Evolutionary conservation across 805 yeast genomes (phyloP).

Genomic region (Candida boleticola): DNA sequence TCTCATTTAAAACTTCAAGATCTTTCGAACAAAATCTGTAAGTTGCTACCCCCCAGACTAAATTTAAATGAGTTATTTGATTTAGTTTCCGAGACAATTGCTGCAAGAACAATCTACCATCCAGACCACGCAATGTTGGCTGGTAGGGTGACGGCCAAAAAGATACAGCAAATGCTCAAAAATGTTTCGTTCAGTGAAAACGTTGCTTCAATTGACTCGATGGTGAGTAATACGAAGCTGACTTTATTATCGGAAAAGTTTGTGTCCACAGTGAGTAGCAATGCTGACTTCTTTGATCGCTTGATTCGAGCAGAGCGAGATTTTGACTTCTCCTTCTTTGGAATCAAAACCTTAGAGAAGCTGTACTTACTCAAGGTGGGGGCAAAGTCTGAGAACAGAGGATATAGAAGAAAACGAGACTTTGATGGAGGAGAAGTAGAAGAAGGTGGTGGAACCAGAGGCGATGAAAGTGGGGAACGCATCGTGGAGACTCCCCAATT

Average conservation of each 20-base stretch:
- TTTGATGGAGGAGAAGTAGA: not conserved
- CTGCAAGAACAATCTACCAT: conserved; percentile 30
- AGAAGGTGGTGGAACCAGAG: not conserved
- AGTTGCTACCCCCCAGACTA: not conserved
- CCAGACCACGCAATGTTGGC: conserved; percentile 37
- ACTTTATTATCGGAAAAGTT: conserved; percentile 74
- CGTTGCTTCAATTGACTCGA: conserved; percentile 15
- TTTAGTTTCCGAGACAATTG: conserved; percentile 32
- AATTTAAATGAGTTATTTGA: conserved; percentile 21
- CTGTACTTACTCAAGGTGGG: conserved; percentile 68
- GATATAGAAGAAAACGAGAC: not conserved
- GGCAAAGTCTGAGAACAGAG: conserved; percentile 34
- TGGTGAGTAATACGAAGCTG: conserved; percentile 9
- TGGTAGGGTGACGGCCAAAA: conserved; percentile 34
- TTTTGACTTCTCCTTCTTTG: conserved; percentile 76
- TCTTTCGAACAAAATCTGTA: not conserved
- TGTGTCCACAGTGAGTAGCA: conserved; percentile 57
- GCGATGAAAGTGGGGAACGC: conserved; percentile 10
- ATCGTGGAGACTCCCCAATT: conserved; percentile 93
- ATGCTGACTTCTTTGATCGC: conserved; percentile 66
- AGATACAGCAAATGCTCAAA: conserved; percentile 19
- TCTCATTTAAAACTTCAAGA: conserved; percentile 13
- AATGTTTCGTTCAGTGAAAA: conserved; percentile 22
- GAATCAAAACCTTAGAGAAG: conserved; percentile 87
- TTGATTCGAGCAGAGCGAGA: conserved; percentile 80